A percentile compares a stretch with the other conserved stretches of the same genome.
Conservation (phyloP, 2,329 filamentous ascomycete species). For the Colletotrichum liriopes region DNA sequence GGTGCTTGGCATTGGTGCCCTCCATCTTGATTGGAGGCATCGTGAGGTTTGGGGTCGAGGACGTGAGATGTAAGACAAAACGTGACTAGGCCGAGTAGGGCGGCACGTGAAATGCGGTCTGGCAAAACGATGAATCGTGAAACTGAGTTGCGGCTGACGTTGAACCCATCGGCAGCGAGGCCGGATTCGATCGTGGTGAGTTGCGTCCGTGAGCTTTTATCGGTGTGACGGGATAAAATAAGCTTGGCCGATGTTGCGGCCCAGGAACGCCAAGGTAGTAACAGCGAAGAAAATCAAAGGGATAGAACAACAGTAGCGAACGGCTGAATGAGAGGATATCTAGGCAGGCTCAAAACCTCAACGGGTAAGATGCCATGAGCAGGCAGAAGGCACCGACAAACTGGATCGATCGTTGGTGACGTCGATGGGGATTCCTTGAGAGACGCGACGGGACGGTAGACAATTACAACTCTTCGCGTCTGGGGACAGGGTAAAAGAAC, state of each 20-base stretch:
- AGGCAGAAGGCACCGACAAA: neutral
- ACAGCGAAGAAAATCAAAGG: neutral
- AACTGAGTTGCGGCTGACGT: neutral
- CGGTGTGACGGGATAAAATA: neutral
- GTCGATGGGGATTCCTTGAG: neutral
- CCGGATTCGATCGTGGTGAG: neutral
- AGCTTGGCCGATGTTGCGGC: neutral
- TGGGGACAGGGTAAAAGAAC: conserved; percentile 10
- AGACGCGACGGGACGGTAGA: conserved; percentile 13
- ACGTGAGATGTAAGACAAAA: neutral
- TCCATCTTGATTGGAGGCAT: conserved; percentile 29
- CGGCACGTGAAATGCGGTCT: neutral
- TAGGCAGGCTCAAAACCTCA: neutral
- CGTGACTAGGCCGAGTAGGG: conserved; percentile 1
- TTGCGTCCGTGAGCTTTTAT: neutral
- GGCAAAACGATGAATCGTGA: too few species aligned
- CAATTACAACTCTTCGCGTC: conserved; percentile 32
- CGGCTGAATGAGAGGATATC: neutral
- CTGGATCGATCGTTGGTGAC: neutral
- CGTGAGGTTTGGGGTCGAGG: neutral
- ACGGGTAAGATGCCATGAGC: neutral
- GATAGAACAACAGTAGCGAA: neutral
- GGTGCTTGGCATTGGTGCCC: conserved; percentile 9
- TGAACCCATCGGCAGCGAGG: neutral
- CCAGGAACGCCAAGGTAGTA: neutral